A percentile compares a stretch with the other conserved stretches of the same genome.
Conservation (phyloP, 768 basidiomycete species). For the Gautieria morchelliformis region DNA sequence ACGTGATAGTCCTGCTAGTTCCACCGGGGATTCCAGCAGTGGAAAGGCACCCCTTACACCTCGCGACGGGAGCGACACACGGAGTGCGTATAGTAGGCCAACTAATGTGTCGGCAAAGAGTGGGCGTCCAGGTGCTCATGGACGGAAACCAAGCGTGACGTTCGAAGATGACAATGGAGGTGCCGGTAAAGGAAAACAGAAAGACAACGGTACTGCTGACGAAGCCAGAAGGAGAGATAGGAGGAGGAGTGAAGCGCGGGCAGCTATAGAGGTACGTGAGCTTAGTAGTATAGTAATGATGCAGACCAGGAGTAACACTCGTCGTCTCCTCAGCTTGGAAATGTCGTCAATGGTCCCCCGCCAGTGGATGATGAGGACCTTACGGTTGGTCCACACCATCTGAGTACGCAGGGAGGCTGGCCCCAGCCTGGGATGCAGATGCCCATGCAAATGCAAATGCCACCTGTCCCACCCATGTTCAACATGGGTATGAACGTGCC, state of each 20-base stretch:
- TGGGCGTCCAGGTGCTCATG: constrained; percentile 21
- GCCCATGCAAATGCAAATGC: constrained; percentile 31
- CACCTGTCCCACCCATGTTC: constrained; percentile 29
- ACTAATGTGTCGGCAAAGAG: background rate
- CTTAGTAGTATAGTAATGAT: background rate
- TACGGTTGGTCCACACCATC: constrained; percentile 16
- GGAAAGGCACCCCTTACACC: constrained; percentile 70
- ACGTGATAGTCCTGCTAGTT: constrained; percentile 71
- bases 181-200: constrained; percentile 1
- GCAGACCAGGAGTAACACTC: background rate
- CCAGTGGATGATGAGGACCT: constrained; percentile 41
- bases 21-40: constrained; percentile 77
- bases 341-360: constrained; percentile 72
- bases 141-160: constrained; percentile 52
- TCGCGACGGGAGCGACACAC: constrained; percentile 59
- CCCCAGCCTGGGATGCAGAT: constrained; percentile 22
- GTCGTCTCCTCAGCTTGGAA: constrained; percentile 53
- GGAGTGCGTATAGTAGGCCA: background rate
- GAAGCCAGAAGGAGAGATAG: constrained; percentile 61
- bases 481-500: constrained; percentile 14
- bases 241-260: constrained; percentile 73
- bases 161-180: constrained; percentile 43
- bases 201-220: constrained; percentile 15
- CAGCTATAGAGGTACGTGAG: constrained; percentile 70
- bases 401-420: constrained; percentile 15